Percentiles rank a stretch among this genome's conserved stretches.
These are phyloP conservation scores for Pseudognaphalium luteoalbum DNA, from an alignment of 129 eudicot species.

Conservation along the genomic window DNA sequence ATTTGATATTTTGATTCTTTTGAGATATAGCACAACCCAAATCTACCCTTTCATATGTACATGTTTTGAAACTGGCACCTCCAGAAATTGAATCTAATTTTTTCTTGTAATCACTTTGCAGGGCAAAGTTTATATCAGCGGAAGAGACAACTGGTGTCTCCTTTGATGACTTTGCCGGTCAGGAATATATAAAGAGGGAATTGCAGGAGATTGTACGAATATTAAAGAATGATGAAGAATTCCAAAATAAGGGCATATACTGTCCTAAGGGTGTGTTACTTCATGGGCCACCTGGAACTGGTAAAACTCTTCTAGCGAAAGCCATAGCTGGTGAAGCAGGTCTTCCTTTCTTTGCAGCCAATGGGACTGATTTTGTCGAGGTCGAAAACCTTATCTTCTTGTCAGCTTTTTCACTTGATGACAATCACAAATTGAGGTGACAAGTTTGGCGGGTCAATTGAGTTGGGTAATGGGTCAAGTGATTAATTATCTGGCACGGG, in stretches of 20 bases:
- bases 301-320: conserved; percentile 94
- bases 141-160: conserved; percentile 92
- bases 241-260: conserved; percentile 78
- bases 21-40: not conserved
- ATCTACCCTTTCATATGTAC: not conserved
- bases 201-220: conserved; percentile 88
- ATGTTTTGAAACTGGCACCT: conserved; percentile 1
- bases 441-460: not conserved
- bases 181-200: conserved; percentile 92
- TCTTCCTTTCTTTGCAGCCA: conserved; percentile 92
- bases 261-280: conserved; percentile 97
- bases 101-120: conserved; percentile 29
- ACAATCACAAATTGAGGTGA: not conserved
- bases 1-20: not conserved
- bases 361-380: conserved; percentile 98
- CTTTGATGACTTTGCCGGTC: conserved; percentile 98
- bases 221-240: conserved; percentile 80
- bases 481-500: not conserved
- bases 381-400: conserved; percentile 39
- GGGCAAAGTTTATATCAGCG: conserved; percentile 93
- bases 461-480: not conserved
- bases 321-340: conserved; percentile 99
- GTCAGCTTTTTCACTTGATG: conserved; percentile 2
- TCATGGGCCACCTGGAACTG: conserved; percentile 99
- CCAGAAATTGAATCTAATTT: not conserved